Evolutionary conservation across 2,329 filamentous ascomycete genomes (phyloP).

Genomic region (Aspergillus bombycis): DNA sequence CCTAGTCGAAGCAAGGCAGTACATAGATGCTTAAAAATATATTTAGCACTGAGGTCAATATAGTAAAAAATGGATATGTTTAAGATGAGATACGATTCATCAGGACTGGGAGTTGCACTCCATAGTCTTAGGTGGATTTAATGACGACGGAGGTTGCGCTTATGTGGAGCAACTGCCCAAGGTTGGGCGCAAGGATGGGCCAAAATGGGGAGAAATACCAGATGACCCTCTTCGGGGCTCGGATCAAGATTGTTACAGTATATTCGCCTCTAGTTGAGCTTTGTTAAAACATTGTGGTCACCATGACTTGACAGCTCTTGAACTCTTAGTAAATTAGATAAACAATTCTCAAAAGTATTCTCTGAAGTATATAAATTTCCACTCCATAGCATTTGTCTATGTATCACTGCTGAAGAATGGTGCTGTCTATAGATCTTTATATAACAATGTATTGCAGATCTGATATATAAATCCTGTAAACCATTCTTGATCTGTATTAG

Average conservation of each 20-base stretch:
- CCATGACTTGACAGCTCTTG: neutral
- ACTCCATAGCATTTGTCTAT: neutral
- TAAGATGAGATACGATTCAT: neutral
- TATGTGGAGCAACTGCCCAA: constrained; percentile 23
- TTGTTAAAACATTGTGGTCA: neutral
- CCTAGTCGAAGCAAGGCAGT: constrained; percentile 21
- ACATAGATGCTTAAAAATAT: neutral
- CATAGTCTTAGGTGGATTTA: constrained; percentile 8
- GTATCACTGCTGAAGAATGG: neutral
- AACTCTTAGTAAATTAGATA: neutral
- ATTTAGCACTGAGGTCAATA: neutral
- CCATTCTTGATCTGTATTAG: neutral
- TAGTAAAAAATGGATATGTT: neutral
- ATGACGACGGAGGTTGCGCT: constrained; percentile 23
- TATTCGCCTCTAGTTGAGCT: neutral
- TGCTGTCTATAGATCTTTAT: neutral
- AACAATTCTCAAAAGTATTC: too few species aligned
- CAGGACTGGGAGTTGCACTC: neutral
- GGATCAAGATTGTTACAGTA: neutral
- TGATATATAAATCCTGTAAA: neutral
- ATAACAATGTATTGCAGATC: neutral
- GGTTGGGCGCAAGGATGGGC: constrained; percentile 21
- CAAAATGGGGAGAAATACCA: constrained; percentile 12
- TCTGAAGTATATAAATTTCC: neutral
- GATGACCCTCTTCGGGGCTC: constrained; percentile 21